Base-by-base conservation (phyloP, 306 rosid genomes). In the Castanea mollissima region DNA sequence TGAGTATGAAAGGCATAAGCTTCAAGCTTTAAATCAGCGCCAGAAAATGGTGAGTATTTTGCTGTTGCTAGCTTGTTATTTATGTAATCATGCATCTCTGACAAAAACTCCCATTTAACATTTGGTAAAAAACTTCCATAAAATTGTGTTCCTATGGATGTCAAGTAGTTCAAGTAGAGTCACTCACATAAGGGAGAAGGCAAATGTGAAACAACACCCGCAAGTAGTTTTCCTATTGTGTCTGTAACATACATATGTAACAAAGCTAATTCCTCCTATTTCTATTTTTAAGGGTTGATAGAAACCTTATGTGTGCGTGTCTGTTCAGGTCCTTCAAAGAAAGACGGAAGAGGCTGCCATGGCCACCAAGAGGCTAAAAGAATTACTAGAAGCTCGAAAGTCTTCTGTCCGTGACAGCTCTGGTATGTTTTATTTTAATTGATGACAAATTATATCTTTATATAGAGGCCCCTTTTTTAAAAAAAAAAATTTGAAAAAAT, bases 301-400 rank as follows among this genome's bases (percentile, higher is more conserved):
- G 18, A 59, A 59, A 59, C 18, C 65, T 4, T 59, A 9, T 18
- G 34, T 19, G 0, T 34, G 52, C 4, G 9, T n/a, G 73, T 76
- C 76, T 56, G 81, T 80, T 79, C 88, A 96, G 99, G 99, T 96
- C 83, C 99, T 96, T 79, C 99, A 96, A 73, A 90, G 99, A 82
- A 96, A 96, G 87, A 96, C 99, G 32, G 99, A 96, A 89, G 99
- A 96, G 88, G 99, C 99, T 69, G 96, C 99, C 56, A 88, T 91
- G 94, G 99, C 99, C 77, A 96, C 99, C 83, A 96, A 96, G 88
- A 91, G 99, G 92, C 87, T 96, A 69, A 96, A 96, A 88, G 99
- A 96, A 80, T 85, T 96, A 85, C 88, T 96, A 55, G 99, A 96
- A 88, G 99, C 98, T 86, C 99, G 98, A 46, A 96, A 93, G 87